Evolutionary conservation across 1,139 yeast species (phyloP), one percentile per base, ranked within the genome.

Genomic region (Meyerozyma athensensis): DNA sequence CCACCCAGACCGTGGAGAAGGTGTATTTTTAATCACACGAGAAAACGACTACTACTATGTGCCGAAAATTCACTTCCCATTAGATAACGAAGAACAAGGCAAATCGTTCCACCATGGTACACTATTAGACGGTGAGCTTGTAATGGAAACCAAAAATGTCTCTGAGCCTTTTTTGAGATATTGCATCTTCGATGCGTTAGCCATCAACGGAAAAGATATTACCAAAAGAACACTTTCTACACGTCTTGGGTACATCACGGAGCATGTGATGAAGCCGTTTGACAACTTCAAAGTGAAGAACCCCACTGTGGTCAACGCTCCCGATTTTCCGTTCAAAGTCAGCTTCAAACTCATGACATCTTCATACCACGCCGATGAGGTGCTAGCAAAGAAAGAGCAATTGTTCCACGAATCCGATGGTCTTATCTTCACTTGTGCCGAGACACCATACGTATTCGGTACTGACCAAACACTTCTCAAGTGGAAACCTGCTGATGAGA

Each of bases 401-500:
- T 68, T 92, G 37, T 85, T 86, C 26, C 97, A 94, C 58, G 85
- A 86, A 40, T 82, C 95, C 1, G 99, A 94, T 62, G 99, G 99
- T 1, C 72, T 94, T 28, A 87, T 94, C 43, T 86, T 87, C 58
- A 94, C 99, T 2, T 86, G 96, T 49, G 86, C 94, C 24, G 87
- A 80, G 42, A 77, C 94, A 1, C 95, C 96, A 0, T 94, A 94
- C 60, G 73, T 78, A 4, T 79, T 81, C 47, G 97, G 97, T 9
- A 90, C 97, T 0, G 97, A 92, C 57, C 74, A 77, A 4, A 77
- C 83, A 2, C 58, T 85, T 35, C 63, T 94, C 39, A 94, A 94
- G 59, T 94, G 99, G 99, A 94, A 94, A 53, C 97, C 98, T 1
- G 89, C 95, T 7, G 86, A 86, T 43, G 98, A 92, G 59, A 94